A percentile compares a stretch with the other conserved stretches of the same genome.
phyloP scores from a whole-genome alignment of 1,284 basidiomycete genomes.

The Mycosarcoma maydis region DNA sequence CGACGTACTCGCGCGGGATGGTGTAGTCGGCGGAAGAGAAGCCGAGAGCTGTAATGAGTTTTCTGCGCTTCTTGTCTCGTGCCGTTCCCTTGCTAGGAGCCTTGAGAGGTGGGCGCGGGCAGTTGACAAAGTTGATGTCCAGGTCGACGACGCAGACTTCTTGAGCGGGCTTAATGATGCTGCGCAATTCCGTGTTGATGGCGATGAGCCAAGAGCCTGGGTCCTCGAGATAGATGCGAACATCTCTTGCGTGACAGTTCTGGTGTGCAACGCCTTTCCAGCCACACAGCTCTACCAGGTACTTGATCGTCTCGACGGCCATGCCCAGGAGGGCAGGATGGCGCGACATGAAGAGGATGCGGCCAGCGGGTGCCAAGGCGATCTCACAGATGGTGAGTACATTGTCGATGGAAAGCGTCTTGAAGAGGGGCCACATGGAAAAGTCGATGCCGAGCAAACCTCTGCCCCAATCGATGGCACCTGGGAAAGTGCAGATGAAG shows the following conservation, averaged over 20 bases:
- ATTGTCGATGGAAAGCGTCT: slow-evolving; percentile 90
- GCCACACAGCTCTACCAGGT: slow-evolving; percentile 89
- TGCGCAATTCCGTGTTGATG: slow-evolving; percentile 83
- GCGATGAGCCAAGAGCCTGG: slow-evolving; percentile 90
- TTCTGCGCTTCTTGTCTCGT: slow-evolving; percentile 83
- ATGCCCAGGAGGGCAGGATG: slow-evolving; percentile 90
- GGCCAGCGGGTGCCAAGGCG: slow-evolving; percentile 89
- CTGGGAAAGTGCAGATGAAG: slow-evolving; percentile 66
- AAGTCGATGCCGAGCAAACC: slow-evolving; percentile 72
- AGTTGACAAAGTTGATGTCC: slow-evolving; percentile 89
- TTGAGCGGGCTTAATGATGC: slow-evolving; percentile 78
- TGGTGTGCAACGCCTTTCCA: slow-evolving; percentile 81
- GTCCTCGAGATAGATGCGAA: slow-evolving; percentile 79
- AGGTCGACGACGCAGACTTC: slow-evolving; percentile 86
- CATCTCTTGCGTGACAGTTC: slow-evolving; percentile 79
- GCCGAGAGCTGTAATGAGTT: slow-evolving; percentile 69
- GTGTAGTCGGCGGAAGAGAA: slow-evolving; percentile 51
- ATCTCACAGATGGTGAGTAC: slow-evolving; percentile 93
- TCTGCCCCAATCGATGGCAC: slow-evolving; percentile 68
- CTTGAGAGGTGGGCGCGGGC: slow-evolving; percentile 79
- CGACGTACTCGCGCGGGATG: slow-evolving; percentile 79
- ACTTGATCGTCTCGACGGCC: slow-evolving; percentile 87
- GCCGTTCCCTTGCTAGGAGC: slow-evolving; percentile 82
- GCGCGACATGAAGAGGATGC: slow-evolving; percentile 86
- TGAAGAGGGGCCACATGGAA: slow-evolving; percentile 96